Evolutionary conservation across 2,329 filamentous ascomycete genomes (phyloP).

Genomic region (Fusarium secorum): DNA sequence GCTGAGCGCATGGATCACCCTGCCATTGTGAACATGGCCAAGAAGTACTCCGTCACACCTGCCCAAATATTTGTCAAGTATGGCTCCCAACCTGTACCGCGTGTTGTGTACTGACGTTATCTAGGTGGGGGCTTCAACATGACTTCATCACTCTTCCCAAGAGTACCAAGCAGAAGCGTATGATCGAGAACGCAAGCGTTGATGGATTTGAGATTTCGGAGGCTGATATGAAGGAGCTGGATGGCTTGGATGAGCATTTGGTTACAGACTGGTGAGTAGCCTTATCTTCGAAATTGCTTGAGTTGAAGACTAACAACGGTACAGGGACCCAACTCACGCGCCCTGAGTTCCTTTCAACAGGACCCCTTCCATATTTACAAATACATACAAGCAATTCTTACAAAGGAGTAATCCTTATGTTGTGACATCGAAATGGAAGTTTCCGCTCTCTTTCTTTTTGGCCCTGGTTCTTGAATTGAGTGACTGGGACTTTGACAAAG

Average conservation of each 20-base stretch:
- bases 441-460: neutral
- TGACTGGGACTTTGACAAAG: accelerated
- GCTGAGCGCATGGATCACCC: slow-evolving; percentile 75
- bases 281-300: neutral
- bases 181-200: slow-evolving; percentile 71
- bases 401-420: neutral
- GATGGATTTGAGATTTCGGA: slow-evolving; percentile 66
- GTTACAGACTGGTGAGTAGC: slow-evolving; percentile 70
- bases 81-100: neutral
- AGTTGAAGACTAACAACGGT: neutral
- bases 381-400: neutral
- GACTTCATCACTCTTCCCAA: slow-evolving; percentile 78
- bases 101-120: neutral
- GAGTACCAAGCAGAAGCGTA: slow-evolving; percentile 68
- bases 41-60: slow-evolving; percentile 73
- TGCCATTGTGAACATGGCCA: slow-evolving; percentile 66
- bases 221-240: slow-evolving; percentile 70
- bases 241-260: slow-evolving; percentile 73
- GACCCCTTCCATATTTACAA: neutral
- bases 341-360: slow-evolving; percentile 2
- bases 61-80: slow-evolving; percentile 75
- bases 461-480: accelerated
- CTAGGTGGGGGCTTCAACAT: slow-evolving; percentile 78
- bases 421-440: neutral
- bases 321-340: slow-evolving; percentile 46